Base-by-base conservation (phyloP, 2,329 filamentous ascomycete species). In the Aspergillus unguis region DNA sequence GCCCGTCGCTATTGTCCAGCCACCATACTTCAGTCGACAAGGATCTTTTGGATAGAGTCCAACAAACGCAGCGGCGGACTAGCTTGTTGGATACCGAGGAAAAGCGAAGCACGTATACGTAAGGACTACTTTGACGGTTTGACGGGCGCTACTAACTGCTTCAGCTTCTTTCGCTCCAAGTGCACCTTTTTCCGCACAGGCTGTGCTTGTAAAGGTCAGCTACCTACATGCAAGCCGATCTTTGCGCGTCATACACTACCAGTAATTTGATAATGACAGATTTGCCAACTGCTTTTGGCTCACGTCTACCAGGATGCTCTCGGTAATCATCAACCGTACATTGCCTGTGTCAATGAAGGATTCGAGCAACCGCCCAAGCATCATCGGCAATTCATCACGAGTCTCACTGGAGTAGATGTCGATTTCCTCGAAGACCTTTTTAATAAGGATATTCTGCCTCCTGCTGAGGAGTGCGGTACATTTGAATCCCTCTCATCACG, bases 121-220 rank as follows among this genome's bases (percentile, higher is more conserved):
- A 17, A 6, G 25, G 11, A 35, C 23, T 35, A 17, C 5, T 26
- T 33, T 5, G 17, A 41, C 6, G 25, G 23, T 27, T 28, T 27
- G 1, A 10, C 36, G 50, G 37, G 17, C 32, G 6, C 36, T 50
- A 23, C 28, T 50, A 48, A 50, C 26, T 42, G 17, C 44, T 28
- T 33, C 48, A 55, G 53, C 7, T 55, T 44, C 11, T 52, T 51
- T 48, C 53, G 48, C 11, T 48, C 48, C 26, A 48, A 55, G 27
- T 7, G 25, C 27, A 25, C 5, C n/a, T 27, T 48, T 23, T 50
- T 50, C 10, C 38, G 33, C n/a, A 44, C 7, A 5, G 26, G 35
- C 4, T 42, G 40, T 44, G 48, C 48, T 3, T 55, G 48, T 25
- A 25, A 51, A 40, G 37, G 44, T 17, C 48, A 55, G 4, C 48